Percentiles rank a stretch among this genome's conserved stretches.
Conservation (phyloP, 805 yeast species). For the Suhomyces vadensis region DNA sequence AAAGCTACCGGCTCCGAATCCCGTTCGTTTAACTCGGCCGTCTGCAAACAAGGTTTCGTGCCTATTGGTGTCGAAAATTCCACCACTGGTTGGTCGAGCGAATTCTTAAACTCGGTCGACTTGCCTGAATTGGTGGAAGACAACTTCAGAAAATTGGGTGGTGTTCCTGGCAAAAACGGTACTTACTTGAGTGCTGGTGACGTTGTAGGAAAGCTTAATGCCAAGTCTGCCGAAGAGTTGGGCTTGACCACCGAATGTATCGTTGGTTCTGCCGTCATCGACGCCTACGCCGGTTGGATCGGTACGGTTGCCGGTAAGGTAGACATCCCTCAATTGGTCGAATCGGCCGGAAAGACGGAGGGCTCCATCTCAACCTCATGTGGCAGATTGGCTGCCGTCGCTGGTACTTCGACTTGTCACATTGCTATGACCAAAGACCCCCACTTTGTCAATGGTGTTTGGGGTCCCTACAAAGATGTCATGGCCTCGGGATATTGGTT, state of each 20-base stretch:
- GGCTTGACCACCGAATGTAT: slow-evolving; percentile 79
- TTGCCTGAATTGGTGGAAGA: slow-evolving; percentile 77
- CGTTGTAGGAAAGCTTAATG: slow-evolving; percentile 70
- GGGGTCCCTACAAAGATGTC: slow-evolving; percentile 98
- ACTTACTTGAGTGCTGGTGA: slow-evolving; percentile 86
- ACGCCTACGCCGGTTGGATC: slow-evolving; percentile 98
- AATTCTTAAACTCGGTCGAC: slow-evolving; percentile 67
- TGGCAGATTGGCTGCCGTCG: slow-evolving; percentile 94
- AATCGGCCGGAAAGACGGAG: slow-evolving; percentile 46
- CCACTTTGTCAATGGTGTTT: slow-evolving; percentile 90
- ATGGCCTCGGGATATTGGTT: slow-evolving; percentile 90
- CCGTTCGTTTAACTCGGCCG: slow-evolving; percentile 85
- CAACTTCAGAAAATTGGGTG: slow-evolving; percentile 80
- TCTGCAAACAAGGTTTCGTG: slow-evolving; percentile 93
- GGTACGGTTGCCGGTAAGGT: slow-evolving; percentile 96
- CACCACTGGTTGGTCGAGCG: slow-evolving; percentile 83
- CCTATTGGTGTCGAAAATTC: slow-evolving; percentile 92
- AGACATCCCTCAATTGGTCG: slow-evolving; percentile 55
- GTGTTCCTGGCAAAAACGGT: slow-evolving; percentile 73
- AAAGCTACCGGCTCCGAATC: slow-evolving; percentile 87
- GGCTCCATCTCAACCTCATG: slow-evolving; percentile 58
- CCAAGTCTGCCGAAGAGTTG: slow-evolving; percentile 71
- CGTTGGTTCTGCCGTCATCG: slow-evolving; percentile 95
- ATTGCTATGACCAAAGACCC: slow-evolving; percentile 82
- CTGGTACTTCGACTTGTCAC: slow-evolving; percentile 98